Percentiles rank a stretch among this genome's conserved stretches.
Conservation (phyloP, 768 basidiomycete species). For the Amanita jacksonii region DNA sequence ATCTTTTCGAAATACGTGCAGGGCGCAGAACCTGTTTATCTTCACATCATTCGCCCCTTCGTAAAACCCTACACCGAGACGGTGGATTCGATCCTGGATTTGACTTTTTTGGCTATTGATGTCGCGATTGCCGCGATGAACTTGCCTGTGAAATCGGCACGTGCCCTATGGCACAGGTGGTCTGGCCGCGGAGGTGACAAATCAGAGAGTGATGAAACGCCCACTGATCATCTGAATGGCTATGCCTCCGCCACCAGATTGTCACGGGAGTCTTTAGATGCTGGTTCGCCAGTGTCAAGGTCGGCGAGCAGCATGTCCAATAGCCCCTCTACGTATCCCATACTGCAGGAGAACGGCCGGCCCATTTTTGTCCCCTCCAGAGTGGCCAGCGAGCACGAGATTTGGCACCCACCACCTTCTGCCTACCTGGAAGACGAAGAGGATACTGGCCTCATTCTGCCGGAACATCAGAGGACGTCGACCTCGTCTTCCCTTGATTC, state of each 20-base stretch:
- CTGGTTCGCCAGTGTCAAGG: constrained; percentile 2
- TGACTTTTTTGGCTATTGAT: constrained; percentile 56
- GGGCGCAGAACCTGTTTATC: constrained; percentile 81
- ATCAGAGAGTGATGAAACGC: constrained; percentile 8
- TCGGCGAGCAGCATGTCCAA: background rate
- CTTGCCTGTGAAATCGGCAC: constrained; percentile 27
- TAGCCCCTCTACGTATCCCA: background rate
- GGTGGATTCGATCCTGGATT: constrained; percentile 55
- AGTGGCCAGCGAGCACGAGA: constrained; percentile 24
- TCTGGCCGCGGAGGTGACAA: constrained; percentile 12
- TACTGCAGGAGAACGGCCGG: background rate
- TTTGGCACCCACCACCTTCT: constrained; percentile 55
- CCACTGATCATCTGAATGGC: background rate
- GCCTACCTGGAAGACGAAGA: constrained; percentile 28
- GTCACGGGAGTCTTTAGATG: background rate
- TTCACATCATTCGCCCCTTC: constrained; percentile 72
- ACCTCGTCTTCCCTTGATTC: constrained; percentile 1
- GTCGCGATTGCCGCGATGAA: constrained; percentile 35
- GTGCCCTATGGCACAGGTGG: constrained; percentile 27
- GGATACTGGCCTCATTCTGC: constrained; percentile 12
- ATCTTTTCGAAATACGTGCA: too few species aligned
- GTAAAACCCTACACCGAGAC: constrained; percentile 64
- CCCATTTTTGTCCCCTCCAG: background rate
- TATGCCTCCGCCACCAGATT: background rate
- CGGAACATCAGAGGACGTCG: background rate